These are phyloP conservation scores for Trichoderma guizhouense DNA, from an alignment of 2,329 filamentous ascomycete genomes.

Conservation along the genomic window DNA sequence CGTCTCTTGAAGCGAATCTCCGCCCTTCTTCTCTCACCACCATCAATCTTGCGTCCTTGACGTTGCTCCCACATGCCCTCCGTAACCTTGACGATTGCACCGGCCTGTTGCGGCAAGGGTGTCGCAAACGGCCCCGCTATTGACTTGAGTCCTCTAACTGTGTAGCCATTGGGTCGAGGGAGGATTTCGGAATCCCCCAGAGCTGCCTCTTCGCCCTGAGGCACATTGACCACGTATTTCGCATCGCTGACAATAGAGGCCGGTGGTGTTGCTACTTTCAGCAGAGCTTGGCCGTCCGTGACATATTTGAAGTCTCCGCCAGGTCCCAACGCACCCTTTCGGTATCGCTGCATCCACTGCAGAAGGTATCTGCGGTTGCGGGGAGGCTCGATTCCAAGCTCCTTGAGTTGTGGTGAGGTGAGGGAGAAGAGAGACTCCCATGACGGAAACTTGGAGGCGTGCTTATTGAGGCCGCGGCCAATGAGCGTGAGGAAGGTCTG, in stretches of 20 bases:
- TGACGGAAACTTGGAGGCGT: conserved; percentile 80
- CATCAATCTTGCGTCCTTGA: conserved; percentile 87
- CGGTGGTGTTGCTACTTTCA: conserved; percentile 46
- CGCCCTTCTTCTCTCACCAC: conserved; percentile 84
- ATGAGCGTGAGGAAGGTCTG: conserved; percentile 85
- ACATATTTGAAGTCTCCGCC: conserved; percentile 81
- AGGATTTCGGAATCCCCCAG: conserved; percentile 23
- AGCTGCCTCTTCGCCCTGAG: conserved; percentile 41
- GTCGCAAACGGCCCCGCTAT: conserved; percentile 75
- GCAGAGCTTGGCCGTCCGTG: conserved; percentile 49
- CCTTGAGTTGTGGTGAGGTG: conserved; percentile 71
- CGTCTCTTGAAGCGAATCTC: conserved; percentile 85
- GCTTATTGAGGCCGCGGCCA: conserved; percentile 78
- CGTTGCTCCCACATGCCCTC: conserved; percentile 94
- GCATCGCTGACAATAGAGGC: conserved; percentile 39
- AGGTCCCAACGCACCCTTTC: conserved; percentile 71
- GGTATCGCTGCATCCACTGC: conserved; percentile 82
- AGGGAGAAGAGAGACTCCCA: conserved; percentile 90
- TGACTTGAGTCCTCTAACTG: conserved; percentile 62
- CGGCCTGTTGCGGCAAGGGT: conserved; percentile 61
- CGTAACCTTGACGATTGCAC: conserved; percentile 64
- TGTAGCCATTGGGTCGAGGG: conserved; percentile 47
- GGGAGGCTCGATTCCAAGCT: conserved; percentile 82
- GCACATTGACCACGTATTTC: conserved; percentile 55
- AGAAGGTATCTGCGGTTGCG: conserved; percentile 80